Evolutionary conservation across 768 basidiomycete species (phyloP), one percentile per base, ranked within the genome.

Genomic region (Kwoniella botswanensis): DNA sequence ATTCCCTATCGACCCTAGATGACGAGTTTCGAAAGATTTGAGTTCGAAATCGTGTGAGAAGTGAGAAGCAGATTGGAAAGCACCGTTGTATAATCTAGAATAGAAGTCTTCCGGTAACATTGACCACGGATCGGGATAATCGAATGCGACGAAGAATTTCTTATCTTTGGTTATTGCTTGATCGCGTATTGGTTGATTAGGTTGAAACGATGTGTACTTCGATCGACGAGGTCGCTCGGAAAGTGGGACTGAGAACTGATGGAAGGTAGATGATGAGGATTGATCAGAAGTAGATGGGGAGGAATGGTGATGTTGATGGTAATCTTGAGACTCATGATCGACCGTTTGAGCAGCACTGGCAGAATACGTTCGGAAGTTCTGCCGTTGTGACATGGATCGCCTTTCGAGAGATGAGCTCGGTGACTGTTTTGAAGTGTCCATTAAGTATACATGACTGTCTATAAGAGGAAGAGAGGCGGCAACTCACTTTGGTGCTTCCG

Each of bases 51-150:
- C 68, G 24, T 70, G 68, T 7, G 54, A 35, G 24, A 65, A 70
- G 59, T 70, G 68, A 53, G 60, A 43, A 9, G 68, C 68, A 12
- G 68, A 70, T 44, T 70, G 68, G 46, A 70, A 70, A 26, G 63
- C 68, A 2, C 68, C 68, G 7, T 61, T 44, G 13, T 65, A 64
- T 12, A 70, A 46, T 24, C 68, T 63, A 9, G n/a, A 21, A 46
- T 70, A 62, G 21, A 70, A 64, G 7, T 42, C 55, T 21, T 58
- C 43, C 1, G 68, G 59, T 7, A 65, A 22, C 6, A 44, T 18
- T 22, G 68, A 63, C 68, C 68, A 70, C 2, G 63, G 42, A 29
- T 70, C 68, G 22, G 68, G 68, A 9, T 22, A 44, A 53, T 55
- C 43, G 43, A 24, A 46, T 52, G 55, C 55, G 59, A 26, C 21